Evolutionary conservation across 225 moss, liverwort and hornwort species (phyloP).

Genomic region (Pseudisothecium myosuroides): DNA sequence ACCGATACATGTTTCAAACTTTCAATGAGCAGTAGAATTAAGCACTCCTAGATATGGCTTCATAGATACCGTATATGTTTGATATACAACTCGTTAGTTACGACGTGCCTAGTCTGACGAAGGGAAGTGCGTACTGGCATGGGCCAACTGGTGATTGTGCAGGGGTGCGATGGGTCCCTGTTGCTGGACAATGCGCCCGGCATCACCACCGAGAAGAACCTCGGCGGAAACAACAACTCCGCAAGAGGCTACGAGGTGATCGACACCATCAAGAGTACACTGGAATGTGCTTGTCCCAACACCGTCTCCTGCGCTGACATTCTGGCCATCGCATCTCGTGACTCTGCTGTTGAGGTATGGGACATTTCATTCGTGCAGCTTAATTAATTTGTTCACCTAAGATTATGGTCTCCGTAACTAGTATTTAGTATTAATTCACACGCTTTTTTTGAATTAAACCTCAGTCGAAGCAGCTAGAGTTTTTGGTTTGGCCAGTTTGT

Average conservation of each 20-base stretch:
- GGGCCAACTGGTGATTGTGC: background rate
- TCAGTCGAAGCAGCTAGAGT: too few species aligned
- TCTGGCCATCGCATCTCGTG: slow-evolving; percentile 49
- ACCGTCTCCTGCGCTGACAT: slow-evolving; percentile 69
- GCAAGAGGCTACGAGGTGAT: slow-evolving; percentile 41
- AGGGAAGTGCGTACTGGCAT: background rate
- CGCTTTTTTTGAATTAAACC: background rate
- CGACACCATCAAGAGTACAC: slow-evolving; percentile 44
- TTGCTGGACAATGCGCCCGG: slow-evolving; percentile 20
- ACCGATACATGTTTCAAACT: background rate
- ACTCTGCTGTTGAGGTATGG: slow-evolving; percentile 9
- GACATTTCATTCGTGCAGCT: background rate
- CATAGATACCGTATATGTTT: background rate
- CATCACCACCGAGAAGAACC: slow-evolving; percentile 11
- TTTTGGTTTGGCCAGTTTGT: background rate
- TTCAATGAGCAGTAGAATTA: background rate
- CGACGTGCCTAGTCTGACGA: background rate
- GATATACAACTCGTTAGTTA: background rate
- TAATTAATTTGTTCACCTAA: too few species aligned
- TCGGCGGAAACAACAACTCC: slow-evolving; percentile 10
- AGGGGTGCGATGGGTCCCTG: slow-evolving; percentile 66
- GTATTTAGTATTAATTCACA: background rate
- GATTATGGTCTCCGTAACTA: background rate
- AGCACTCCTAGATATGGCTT: background rate
- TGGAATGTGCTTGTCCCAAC: slow-evolving; percentile 53